Conservation (phyloP, 1,284 basidiomycete species). For the Malassezia caprae region DNA sequence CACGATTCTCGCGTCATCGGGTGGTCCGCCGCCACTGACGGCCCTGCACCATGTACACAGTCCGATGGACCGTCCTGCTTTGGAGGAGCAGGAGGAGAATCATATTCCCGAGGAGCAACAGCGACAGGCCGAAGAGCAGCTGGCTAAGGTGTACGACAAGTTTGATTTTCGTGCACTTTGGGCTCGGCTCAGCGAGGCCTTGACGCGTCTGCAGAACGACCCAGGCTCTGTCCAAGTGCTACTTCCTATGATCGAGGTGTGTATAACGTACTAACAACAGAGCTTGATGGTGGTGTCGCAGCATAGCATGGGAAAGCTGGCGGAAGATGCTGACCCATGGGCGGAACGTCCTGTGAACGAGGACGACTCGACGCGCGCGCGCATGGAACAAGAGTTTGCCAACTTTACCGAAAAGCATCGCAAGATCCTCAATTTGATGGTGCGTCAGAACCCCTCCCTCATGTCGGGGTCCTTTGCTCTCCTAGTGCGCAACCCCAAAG, state of each 20-base stretch:
- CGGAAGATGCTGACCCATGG: slow-evolving; percentile 13
- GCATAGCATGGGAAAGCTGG: slow-evolving; percentile 53
- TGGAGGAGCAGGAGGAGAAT: neutral
- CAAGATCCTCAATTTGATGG: slow-evolving; percentile 92
- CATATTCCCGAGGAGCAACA: neutral
- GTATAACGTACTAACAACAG: slow-evolving; percentile 10
- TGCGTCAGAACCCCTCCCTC: slow-evolving; percentile 89
- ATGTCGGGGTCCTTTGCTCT: slow-evolving; percentile 98
- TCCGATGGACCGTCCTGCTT: neutral
- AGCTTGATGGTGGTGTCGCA: slow-evolving; percentile 93
- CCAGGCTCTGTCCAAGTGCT: slow-evolving; percentile 42
- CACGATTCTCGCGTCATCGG: neutral
- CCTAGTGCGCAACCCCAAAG: slow-evolving; percentile 85
- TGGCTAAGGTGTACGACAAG: slow-evolving; percentile 41
- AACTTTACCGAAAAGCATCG: slow-evolving; percentile 87
- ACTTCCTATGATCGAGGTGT: slow-evolving; percentile 40
- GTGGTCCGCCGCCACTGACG: neutral
- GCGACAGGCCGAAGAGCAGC: slow-evolving; percentile 47
- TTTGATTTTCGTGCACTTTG: slow-evolving; percentile 42
- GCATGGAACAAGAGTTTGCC: slow-evolving; percentile 72
- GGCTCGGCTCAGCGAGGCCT: slow-evolving; percentile 37
- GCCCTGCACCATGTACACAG: neutral
- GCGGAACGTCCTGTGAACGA: slow-evolving; percentile 8
- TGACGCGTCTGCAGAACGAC: slow-evolving; percentile 37
- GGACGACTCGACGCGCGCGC: slow-evolving; percentile 25